Base-by-base conservation (phyloP, 768 basidiomycete genomes). In the Boletellus sp. region DNA sequence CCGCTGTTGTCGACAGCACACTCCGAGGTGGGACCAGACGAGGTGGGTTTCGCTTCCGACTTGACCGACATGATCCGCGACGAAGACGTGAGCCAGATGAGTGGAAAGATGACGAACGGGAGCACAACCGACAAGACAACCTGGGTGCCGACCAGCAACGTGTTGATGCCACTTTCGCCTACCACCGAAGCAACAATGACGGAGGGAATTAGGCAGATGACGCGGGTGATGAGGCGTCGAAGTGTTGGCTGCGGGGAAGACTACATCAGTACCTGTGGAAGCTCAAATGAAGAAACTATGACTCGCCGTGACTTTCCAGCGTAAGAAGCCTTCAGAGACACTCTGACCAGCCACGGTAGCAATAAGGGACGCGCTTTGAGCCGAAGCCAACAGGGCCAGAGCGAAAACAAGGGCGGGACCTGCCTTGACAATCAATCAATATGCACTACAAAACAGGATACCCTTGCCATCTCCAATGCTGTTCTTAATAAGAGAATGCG, bases 341-440 rank as follows among this genome's bases (percentile, higher is more conserved):
- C 90, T 85, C 68, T 96, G 94, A 0, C 93, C 93, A 1, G 90
- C 86, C 12, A 95, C 78, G 0, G 92, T 96, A 10, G 90, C 93
- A 4, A 95, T 85, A 43, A 96, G 78, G 8, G 87, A 88, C 0
- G 94, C 89, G 55, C 89, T 89, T 75, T 96, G 93, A 2, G 94
- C 94, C 2, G 91, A 75, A 31, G 85, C 82, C 12, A 97, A 77
- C 13, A 97, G 72, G 3, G 90, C 90, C 36, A 97, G 63, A 2
- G 94, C 94, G 59, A 96, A 97, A 35, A 96, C 70, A 16, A 83
- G 80, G 0, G 87, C 94, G 8, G 90, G 85, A 35, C 78, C 90
- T 90, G 51, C 28, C 17, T 41, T 6, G 32, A n/a, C 22, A n/a
- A 45, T 54, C 33, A 49, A 43, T 8, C 53, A 52, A 16, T 10